Percentiles rank a stretch among this genome's conserved stretches.
Conservation (phyloP, 805 yeast species). For the Lipomyces chichibuensis region DNA sequence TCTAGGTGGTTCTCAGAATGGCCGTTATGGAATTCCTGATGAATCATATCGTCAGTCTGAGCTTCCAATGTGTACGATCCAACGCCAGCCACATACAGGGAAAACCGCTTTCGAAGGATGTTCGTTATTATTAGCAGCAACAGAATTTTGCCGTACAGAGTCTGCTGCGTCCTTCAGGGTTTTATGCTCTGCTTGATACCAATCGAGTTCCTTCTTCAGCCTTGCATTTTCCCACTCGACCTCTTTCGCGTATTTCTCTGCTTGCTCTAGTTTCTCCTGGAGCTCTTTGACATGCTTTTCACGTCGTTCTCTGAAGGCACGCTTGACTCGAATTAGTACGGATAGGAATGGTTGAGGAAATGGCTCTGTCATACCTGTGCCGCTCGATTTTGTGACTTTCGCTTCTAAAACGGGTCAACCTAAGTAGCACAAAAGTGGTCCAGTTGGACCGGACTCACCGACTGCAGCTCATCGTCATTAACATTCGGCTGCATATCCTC, state of each 20-base stretch:
- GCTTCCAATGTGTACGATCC: neutral
- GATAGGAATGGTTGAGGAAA: neutral
- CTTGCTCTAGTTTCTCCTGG: conserved; percentile 14
- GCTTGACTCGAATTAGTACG: conserved; percentile 2
- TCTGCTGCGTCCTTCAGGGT: conserved; percentile 10
- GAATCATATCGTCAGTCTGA: neutral
- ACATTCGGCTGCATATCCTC: conserved; percentile 12
- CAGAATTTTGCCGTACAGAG: conserved; percentile 5
- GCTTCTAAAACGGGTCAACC: conserved; percentile 50
- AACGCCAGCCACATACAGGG: conserved; percentile 9
- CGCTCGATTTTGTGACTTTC: conserved; percentile 37
- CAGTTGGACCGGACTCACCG: neutral
- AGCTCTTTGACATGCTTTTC: conserved; percentile 27
- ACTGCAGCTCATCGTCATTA: conserved; percentile 10
- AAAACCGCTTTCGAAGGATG: conserved; percentile 14
- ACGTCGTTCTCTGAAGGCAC: conserved; percentile 33
- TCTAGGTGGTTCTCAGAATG: conserved; percentile 6
- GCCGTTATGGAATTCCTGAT: neutral
- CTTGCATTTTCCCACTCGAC: conserved; percentile 11
- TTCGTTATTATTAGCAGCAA: neutral
- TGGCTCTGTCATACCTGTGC: conserved; percentile 24
- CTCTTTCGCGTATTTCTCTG: conserved; percentile 5
- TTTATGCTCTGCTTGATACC: conserved; percentile 25
- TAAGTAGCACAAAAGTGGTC: neutral
- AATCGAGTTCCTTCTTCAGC: conserved; percentile 23